Percentiles rank a stretch among this genome's conserved stretches.
Evolutionary conservation across 257 asterid genomes (phyloP).

Genomic region (Jasminum sambac): DNA sequence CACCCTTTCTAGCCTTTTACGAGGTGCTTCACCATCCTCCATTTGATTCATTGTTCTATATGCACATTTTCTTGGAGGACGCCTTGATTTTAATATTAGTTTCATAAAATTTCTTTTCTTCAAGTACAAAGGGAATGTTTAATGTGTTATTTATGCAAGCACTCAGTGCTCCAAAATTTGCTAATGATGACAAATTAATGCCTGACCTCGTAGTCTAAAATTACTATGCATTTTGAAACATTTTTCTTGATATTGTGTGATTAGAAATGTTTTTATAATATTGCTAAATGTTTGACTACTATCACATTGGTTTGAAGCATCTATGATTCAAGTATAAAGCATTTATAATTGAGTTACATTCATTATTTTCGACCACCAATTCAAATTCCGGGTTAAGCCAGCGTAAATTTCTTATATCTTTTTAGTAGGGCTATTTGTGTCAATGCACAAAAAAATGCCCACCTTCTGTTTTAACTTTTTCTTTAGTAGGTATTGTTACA

Average conservation of each 20-base stretch:
- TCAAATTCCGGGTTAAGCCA: too few relatives aligned
- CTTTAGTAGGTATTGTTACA: too few relatives aligned
- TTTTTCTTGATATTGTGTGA: background rate
- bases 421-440: too few relatives aligned
- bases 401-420: too few relatives aligned
- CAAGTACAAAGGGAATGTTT: background rate
- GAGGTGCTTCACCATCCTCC: constrained; percentile 10
- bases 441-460: too few relatives aligned
- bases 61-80: constrained; percentile 1
- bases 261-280: background rate
- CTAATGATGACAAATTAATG: background rate
- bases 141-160: constrained; percentile 11
- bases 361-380: too few relatives aligned
- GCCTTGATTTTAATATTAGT: background rate
- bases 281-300: background rate
- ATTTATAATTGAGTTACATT: too few relatives aligned
- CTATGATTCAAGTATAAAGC: too few relatives aligned
- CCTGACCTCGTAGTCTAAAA: background rate
- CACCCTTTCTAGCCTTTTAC: constrained; percentile 3
- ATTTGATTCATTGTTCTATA: background rate
- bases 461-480: too few relatives aligned
- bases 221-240: constrained; percentile 1
- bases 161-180: background rate
- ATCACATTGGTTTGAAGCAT: too few relatives aligned
- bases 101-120: background rate